Conservation (phyloP, 192 early-diverging fungal species). For the Coemansia sp. region DNA sequence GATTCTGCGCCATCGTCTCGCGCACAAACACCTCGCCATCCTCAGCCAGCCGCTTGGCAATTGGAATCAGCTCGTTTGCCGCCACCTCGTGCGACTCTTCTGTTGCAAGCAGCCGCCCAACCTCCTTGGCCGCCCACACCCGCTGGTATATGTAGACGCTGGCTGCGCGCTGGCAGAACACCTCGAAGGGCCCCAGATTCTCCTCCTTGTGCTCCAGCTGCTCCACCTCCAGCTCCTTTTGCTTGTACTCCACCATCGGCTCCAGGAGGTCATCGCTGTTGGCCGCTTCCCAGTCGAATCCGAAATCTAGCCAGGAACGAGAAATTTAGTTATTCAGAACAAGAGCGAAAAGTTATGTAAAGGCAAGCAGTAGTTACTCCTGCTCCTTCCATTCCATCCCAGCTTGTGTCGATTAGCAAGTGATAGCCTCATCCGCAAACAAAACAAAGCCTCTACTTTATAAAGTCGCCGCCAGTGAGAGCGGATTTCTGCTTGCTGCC, state of each 20-base stretch:
- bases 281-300: constrained; percentile 40
- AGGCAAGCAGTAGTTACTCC: too few relatives aligned
- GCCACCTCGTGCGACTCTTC: constrained; percentile 13
- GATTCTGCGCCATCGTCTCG: constrained; percentile 53
- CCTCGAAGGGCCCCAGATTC: constrained; percentile 47
- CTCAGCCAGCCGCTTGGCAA: constrained; percentile 49
- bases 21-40: constrained; percentile 55
- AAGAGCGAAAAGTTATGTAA: too few relatives aligned
- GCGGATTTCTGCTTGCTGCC: too few relatives aligned
- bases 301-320: constrained; percentile 23
- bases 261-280: constrained; percentile 21
- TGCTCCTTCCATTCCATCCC: too few relatives aligned
- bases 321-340: too few relatives aligned
- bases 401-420: too few relatives aligned
- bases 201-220: constrained; percentile 44
- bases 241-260: constrained; percentile 44
- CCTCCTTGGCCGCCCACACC: constrained; percentile 54
- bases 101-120: constrained; percentile 20
- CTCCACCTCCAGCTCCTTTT: constrained; percentile 41
- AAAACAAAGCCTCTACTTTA: too few relatives aligned
- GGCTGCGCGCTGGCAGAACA: constrained; percentile 41
- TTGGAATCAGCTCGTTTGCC: constrained; percentile 42
- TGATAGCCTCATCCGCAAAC: too few relatives aligned
- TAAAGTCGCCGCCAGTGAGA: too few relatives aligned
- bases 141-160: constrained; percentile 55